Conservation (phyloP, 768 basidiomycete genomes). For the Pulveroboletus sp. region DNA sequence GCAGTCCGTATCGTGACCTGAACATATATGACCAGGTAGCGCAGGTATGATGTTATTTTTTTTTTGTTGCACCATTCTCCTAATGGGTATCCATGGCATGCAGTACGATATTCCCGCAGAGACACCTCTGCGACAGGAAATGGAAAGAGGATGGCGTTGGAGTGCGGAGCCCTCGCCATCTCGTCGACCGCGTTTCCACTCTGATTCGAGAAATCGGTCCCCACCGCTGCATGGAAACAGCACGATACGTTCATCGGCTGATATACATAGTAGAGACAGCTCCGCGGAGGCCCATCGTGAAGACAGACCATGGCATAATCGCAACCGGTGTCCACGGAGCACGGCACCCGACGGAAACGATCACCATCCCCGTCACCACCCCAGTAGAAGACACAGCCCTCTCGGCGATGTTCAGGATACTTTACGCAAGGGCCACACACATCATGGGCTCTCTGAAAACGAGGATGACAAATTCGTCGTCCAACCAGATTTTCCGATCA, state of each 20-base stretch:
- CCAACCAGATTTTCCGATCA: background rate
- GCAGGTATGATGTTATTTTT: constrained; percentile 50
- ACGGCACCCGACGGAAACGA: background rate
- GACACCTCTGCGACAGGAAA: constrained; percentile 33
- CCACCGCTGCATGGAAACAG: constrained; percentile 2
- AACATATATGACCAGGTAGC: constrained; percentile 74
- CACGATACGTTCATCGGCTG: background rate
- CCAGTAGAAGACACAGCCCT: background rate
- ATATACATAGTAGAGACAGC: constrained; percentile 1
- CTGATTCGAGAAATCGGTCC: constrained; percentile 26
- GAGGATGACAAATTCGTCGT: background rate
- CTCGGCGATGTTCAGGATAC: background rate
- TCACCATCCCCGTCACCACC: background rate
- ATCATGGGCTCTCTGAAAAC: background rate
- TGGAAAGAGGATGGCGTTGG: constrained; percentile 26
- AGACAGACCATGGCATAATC: background rate
- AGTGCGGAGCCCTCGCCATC: constrained; percentile 20
- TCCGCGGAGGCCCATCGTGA: constrained; percentile 6
- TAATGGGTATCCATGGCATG: background rate
- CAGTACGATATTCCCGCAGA: constrained; percentile 58
- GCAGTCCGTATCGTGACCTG: constrained; percentile 85
- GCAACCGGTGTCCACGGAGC: constrained; percentile 1
- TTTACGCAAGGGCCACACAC: background rate
- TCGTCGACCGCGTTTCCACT: constrained; percentile 24
- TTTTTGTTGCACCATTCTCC: background rate